Evolutionary conservation across 1,284 basidiomycete species (phyloP).

Genomic region (Coriolopsis trogii): DNA sequence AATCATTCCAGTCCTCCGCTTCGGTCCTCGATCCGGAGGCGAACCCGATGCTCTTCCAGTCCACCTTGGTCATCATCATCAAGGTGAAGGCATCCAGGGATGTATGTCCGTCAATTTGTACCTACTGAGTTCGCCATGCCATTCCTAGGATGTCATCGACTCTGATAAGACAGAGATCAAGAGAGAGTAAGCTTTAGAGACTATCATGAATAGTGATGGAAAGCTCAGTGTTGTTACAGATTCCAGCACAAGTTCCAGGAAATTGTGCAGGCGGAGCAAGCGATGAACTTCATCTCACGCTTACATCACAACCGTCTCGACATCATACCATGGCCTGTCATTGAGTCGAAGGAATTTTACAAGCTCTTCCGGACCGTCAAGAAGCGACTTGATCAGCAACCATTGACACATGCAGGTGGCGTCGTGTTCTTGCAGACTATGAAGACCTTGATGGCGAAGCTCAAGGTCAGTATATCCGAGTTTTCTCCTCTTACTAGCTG

Average conservation of each 20-base stretch:
- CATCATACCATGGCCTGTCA: constrained; percentile 70
- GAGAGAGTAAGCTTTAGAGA: constrained; percentile 45
- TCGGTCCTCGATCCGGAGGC: constrained; percentile 58
- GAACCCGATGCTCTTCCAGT: constrained; percentile 62
- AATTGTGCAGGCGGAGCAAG: constrained; percentile 62
- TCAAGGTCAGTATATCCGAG: constrained; percentile 52
- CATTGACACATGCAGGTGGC: constrained; percentile 49
- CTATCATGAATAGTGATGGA: no score
- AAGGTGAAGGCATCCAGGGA: constrained; percentile 42
- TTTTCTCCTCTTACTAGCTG: no score
- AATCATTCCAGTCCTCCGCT: constrained; percentile 66
- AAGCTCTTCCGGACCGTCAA: constrained; percentile 50
- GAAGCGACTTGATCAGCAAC: constrained; percentile 48
- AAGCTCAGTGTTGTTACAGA: constrained; percentile 35
- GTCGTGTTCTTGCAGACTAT: constrained; percentile 58
- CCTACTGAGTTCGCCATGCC: background rate
- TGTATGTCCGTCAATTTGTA: background rate
- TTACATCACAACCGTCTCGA: constrained; percentile 55
- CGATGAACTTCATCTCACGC: constrained; percentile 60
- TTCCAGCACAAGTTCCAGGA: constrained; percentile 56
- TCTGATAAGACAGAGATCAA: constrained; percentile 59
- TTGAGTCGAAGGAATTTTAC: constrained; percentile 63
- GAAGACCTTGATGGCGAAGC: constrained; percentile 68
- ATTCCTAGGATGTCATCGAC: constrained; percentile 57
- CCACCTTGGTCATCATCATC: constrained; percentile 62